Evolutionary conservation across 371 early-diverging fungal species (phyloP).

Genomic region (Mortierella sp.): DNA sequence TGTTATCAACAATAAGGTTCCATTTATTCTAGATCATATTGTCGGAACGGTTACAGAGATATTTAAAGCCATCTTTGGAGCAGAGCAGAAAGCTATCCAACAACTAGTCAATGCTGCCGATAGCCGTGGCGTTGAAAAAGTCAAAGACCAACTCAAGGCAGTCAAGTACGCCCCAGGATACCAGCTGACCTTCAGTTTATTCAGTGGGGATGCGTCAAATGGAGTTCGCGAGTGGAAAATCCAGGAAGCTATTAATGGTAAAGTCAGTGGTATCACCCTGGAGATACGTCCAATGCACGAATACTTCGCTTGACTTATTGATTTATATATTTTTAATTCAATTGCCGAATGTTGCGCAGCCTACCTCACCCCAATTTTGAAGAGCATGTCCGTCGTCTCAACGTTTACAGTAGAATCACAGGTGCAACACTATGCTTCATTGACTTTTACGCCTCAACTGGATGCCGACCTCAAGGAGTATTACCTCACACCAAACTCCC

Average conservation of each 20-base stretch:
- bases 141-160: slow-evolving; percentile 74
- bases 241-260: slow-evolving; percentile 72
- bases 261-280: slow-evolving; percentile 30
- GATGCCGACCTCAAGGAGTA: slow-evolving; percentile 57
- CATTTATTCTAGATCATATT: slow-evolving; percentile 26
- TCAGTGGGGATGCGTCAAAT: slow-evolving; percentile 80
- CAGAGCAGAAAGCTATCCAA: slow-evolving; percentile 52
- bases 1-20: not conserved
- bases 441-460: slow-evolving; percentile 73
- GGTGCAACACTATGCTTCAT: slow-evolving; percentile 80
- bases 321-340: not conserved
- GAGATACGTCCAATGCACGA: slow-evolving; percentile 10
- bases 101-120: slow-evolving; percentile 40
- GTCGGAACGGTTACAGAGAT: slow-evolving; percentile 26
- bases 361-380: slow-evolving; percentile 51
- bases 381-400: slow-evolving; percentile 49
- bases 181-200: slow-evolving; percentile 81
- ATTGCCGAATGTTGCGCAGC: slow-evolving; percentile 13
- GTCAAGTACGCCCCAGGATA: slow-evolving; percentile 83
- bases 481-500: slow-evolving; percentile 67
- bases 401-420: slow-evolving; percentile 58
- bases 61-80: slow-evolving; percentile 57
- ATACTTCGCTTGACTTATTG: not conserved
- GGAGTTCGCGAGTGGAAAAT: slow-evolving; percentile 81
- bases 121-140: slow-evolving; percentile 24